Evolutionary conservation across 2,329 filamentous ascomycete species (phyloP), one percentile per base, ranked within the genome.

Genomic region (Pseudonectria foliicola): DNA sequence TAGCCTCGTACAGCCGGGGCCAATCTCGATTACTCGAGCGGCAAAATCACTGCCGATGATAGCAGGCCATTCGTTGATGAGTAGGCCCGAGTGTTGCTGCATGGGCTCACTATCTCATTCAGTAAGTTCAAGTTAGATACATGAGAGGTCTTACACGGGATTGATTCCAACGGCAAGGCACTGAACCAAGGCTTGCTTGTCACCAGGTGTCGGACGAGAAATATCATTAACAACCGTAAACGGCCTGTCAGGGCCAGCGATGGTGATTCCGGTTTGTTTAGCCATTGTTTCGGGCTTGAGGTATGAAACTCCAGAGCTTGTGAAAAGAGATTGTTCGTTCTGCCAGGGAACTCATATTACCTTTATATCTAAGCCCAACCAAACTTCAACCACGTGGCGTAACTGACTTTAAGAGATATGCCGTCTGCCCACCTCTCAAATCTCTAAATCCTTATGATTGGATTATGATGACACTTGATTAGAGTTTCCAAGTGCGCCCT

Each of bases 11-110:
- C 56, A 55, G 12, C 45, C 48, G 2, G 46, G 33, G 0, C 59
- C 60, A 13, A 50, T 38, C 11, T 56, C 53, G 13, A 56, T 33
- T 3, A 63, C 58, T 5, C 55, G 32, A 6, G 57, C 62, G 3
- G 49, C 52, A 8, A 51, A 58, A 29, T 64, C 62, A 29, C 59
- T 62, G 11, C 62, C 61, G 1, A 64, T 43, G 11, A 65, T 50
- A 3, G 59, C 59, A 1, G 62, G 62, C 50, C 53, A 62, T 6
- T 47, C 42, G 1, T 33, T 44, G 8, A 63, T 40, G 3, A 66
- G 45, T 0, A 55, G 25, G 8, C 61, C 62, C 0, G 49, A 50
- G 3, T 49, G 40, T 27, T 56, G 55, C 47, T 63, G 61, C 28
- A 61, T 46, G 0, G 42, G 39, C 8, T 65, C 62, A 3, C 50